Percentiles rank a stretch among this genome's conserved stretches.
These are phyloP conservation scores for Blepharisma japonicum DNA, from an alignment of 73 alveolate species.

Conservation along the genomic window DNA sequence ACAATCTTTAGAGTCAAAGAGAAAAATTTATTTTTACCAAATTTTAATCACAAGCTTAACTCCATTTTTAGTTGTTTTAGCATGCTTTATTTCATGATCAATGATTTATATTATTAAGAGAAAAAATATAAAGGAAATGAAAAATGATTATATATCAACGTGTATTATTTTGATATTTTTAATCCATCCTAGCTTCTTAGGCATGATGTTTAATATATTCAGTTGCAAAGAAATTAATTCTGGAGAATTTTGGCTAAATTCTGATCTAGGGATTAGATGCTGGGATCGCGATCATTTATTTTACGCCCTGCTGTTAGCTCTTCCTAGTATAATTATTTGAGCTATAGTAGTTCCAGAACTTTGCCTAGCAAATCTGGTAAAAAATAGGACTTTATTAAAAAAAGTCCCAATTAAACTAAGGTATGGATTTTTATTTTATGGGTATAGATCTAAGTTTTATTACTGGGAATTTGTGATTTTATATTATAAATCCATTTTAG, in stretches of 20 bases:
- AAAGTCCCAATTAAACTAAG: not conserved
- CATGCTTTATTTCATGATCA: not conserved
- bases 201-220: not conserved
- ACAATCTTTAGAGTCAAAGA: not conserved
- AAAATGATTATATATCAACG: slow-evolving; percentile 40
- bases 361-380: not conserved
- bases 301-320: not conserved
- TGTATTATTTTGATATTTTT: slow-evolving; percentile 47
- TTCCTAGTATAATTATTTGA: not conserved
- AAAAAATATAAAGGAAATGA: not conserved
- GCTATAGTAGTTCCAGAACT: not conserved
- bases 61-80: not conserved
- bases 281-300: not conserved
- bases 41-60: not conserved
- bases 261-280: not conserved
- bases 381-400: not conserved
- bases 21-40: not conserved
- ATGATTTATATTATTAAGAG: not conserved
- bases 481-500: not conserved
- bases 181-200: slow-evolving; percentile 55
- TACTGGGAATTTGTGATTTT: not conserved
- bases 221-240: not conserved
- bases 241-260: slow-evolving; percentile 3
- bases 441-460: not conserved
- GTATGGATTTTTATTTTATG: not conserved